Base-by-base conservation (phyloP, 257 asterid genomes). In the Mentha longifolia region DNA sequence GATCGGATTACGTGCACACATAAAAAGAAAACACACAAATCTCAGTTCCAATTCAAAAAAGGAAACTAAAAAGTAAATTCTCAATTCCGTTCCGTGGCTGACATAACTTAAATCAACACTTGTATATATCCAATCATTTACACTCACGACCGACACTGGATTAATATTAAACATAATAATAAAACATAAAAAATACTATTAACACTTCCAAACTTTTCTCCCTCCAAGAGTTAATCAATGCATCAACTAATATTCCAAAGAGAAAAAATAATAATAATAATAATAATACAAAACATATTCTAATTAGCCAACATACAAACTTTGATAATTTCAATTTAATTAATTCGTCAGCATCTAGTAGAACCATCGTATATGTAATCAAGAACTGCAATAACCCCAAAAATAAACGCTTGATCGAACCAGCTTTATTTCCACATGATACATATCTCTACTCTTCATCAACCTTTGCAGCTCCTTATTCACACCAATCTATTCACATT, bases 331-430 rank as follows among this genome's bases (percentile, higher is more conserved):
- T 17, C 1, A 41, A 31, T 33, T 33, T 3, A 33, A 33, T 0
- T 33, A 1, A 33, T 33, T 10, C 4, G 10, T 43, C 80, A 90
- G 81, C 98, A 92, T 75, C 83, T 78, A 41, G 96, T 88, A 61
- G 95, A 83, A 71, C 98, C 97, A 79, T 84, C 96, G 51, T 88
- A 90, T 57, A 90, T 84, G 82, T 92, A 90, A 66, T 92, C 98
- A 47, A 92, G 96, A 78, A 92, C 85, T 13, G 95, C 90, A 47
- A 92, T 87, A 3, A 92, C 92, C 72, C 98, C 98, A 20, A 88
- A 77, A 47, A 90, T 86, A 78, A 92, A 92, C 0, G 92, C 98
- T 72, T 92, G 93, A 77, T 92, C 98, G 14, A 81, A 56, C 97
- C 98, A 0, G 91, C 76, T 88, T 92, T 74, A 90, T 76, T 10